Base-by-base conservation (phyloP, 148 eudicot species). In the Mesembryanthemum crystallinum region DNA sequence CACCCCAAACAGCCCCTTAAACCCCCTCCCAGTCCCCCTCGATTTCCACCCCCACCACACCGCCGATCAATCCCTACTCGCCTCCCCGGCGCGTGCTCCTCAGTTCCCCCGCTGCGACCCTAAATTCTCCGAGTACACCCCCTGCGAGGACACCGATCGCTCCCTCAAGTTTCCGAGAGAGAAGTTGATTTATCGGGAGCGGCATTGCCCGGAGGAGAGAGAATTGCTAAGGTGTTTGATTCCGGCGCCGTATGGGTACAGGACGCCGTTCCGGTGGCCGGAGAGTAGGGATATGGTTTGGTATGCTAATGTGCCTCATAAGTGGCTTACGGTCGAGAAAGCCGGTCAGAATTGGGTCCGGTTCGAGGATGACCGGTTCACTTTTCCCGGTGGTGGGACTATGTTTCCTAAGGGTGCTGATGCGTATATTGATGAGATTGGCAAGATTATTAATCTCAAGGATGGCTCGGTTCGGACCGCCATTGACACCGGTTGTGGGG, bases 401-500 rank as follows among this genome's bases (percentile, higher is more conserved):
- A 92, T 90, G 97, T 92, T 92, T 57, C 92, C 95, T 12, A 80
- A 82, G 14, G 98, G 98, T 3, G 98, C 98, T 30, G 81, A 88
- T 23, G 90, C 91, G 5, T 94, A 94, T 63, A 89, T 94, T 72
- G 92, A 94, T 76, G 90, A 91, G 27, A 94, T 94, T 74, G 98
- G 90, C 12, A 86, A 83, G 81, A 11, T 88, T 78, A 82, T 94
- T 42, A 74, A 90, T 73, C 79, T 94, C 13, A 9, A 65, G 3
- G 93, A 83, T 35, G 98, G 98, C 3, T 88, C 95, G 47, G 78
- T 94, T 8, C 82, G 98, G 68, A 94, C 92, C 73, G 97, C 93
- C 69, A 84, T 94, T 47, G 98, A 94, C 61, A 94, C 98, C 73
- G 98, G 98, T 14, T 94, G 98, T 29, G 98, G 98, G 95, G 98